phyloP scores from a whole-genome alignment of 169 alveolate species.

The Plasmodium reichenowi region DNA sequence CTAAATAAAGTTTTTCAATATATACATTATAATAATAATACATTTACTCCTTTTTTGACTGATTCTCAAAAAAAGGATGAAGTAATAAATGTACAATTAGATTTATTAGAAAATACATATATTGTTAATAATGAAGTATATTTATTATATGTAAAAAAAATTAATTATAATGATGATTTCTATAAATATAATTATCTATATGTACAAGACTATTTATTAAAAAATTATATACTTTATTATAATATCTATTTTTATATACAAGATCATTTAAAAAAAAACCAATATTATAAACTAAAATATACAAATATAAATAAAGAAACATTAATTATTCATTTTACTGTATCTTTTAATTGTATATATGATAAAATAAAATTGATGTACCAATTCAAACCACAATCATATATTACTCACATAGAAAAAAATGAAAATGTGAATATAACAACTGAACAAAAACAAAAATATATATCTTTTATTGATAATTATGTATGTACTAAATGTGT shows the following conservation, averaged over 20 bases:
- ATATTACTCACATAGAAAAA: conserved; percentile 65
- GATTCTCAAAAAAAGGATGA: conserved; percentile 22
- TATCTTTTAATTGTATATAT: conserved; percentile 58
- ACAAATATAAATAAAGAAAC: conserved; percentile 72
- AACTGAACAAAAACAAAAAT: conserved; percentile 28
- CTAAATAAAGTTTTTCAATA: conserved; percentile 60
- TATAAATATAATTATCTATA: conserved; percentile 72
- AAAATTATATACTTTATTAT: conserved; percentile 73
- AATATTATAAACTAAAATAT: conserved; percentile 58
- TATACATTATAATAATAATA: conserved; percentile 69
- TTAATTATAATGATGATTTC: conserved; percentile 65
- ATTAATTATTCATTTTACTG: conserved; percentile 59
- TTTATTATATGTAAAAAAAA: conserved; percentile 69
- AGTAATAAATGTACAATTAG: conserved; percentile 59
- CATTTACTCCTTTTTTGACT: conserved; percentile 71
- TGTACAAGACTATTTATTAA: conserved; percentile 57
- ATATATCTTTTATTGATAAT: conserved; percentile 42
- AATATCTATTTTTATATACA: conserved; percentile 65
- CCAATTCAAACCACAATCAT: conserved; percentile 24
- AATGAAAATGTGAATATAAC: neutral
- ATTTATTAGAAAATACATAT: conserved; percentile 74
- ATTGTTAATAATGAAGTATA: conserved; percentile 65
- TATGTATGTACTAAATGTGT: conserved; percentile 38
- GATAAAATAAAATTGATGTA: conserved; percentile 18
- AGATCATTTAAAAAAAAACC: conserved; percentile 58